Percentiles rank a stretch among this genome's conserved stretches.
These are phyloP conservation scores for Trichoderma harzianum DNA, from an alignment of 2,329 filamentous ascomycete species.

Conservation along the genomic window DNA sequence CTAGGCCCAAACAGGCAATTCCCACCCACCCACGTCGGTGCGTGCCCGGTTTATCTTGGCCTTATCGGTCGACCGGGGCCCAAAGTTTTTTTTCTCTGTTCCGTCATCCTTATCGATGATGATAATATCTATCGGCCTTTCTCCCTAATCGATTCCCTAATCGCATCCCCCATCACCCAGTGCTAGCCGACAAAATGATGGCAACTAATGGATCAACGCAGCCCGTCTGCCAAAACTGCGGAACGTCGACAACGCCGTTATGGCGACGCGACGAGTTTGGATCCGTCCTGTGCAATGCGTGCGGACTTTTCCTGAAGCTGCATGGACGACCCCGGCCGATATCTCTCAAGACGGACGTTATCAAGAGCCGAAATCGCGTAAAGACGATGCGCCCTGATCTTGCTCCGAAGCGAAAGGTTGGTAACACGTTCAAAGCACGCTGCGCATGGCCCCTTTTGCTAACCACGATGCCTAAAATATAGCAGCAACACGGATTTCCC, in stretches of 20 bases:
- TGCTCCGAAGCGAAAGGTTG: slow-evolving; percentile 79
- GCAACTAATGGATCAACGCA: slow-evolving; percentile 64
- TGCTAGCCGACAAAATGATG: slow-evolving; percentile 43
- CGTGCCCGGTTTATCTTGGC: slow-evolving; percentile 28
- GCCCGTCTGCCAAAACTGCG: slow-evolving; percentile 96
- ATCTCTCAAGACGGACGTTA: slow-evolving; percentile 97
- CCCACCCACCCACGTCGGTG: slow-evolving; percentile 11
- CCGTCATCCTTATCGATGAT: slow-evolving; percentile 40
- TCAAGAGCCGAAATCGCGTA: slow-evolving; percentile 97
- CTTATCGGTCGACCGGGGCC: slow-evolving; percentile 36
- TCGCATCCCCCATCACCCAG: slow-evolving; percentile 26
- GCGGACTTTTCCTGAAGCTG: slow-evolving; percentile 94
- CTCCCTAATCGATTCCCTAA: slow-evolving; percentile 27
- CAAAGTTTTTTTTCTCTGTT: slow-evolving; percentile 35
- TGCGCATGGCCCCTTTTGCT: not conserved
- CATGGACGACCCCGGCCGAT: slow-evolving; percentile 91
- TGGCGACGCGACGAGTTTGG: slow-evolving; percentile 97
- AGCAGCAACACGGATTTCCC: slow-evolving; percentile 35
- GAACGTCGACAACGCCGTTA: slow-evolving; percentile 89
- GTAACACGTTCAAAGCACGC: slow-evolving; percentile 22
- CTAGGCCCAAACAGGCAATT: slow-evolving; percentile 23
- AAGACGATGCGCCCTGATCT: slow-evolving; percentile 80
- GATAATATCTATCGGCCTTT: slow-evolving; percentile 31
- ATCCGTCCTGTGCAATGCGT: slow-evolving; percentile 96
- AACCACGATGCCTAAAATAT: not conserved